Evolutionary conservation across 176 grass and related monocot species (phyloP).

Genomic region (Eleusine coracana): DNA sequence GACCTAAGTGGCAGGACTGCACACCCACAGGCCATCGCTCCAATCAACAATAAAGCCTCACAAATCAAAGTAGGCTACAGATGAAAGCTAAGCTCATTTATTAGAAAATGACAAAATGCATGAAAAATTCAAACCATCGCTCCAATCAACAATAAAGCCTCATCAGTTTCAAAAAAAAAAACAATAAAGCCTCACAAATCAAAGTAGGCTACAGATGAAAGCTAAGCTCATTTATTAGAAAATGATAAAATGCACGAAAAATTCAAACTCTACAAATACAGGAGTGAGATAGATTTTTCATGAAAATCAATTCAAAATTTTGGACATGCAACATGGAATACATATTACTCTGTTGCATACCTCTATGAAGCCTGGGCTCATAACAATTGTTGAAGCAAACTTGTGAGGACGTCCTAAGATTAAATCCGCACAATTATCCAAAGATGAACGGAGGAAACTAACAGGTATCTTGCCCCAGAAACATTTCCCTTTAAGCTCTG

Average conservation of each 20-base stretch:
- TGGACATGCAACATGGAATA: not conserved
- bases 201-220: not conserved
- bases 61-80: not conserved
- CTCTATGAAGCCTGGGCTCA: slow-evolving; percentile 68
- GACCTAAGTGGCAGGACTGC: not conserved
- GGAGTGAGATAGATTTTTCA: no score
- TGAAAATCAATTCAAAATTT: no score
- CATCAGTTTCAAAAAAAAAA: no score
- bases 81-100: not conserved
- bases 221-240: not conserved
- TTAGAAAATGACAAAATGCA: no score
- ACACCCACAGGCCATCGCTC: not conserved
- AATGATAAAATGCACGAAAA: not conserved
- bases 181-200: not conserved
- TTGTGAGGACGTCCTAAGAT: slow-evolving; percentile 64
- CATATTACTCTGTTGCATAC: slow-evolving; percentile 41
- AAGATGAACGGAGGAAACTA: slow-evolving; percentile 63
- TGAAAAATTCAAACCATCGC: no score
- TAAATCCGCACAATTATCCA: slow-evolving; percentile 66
- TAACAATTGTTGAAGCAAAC: slow-evolving; percentile 61
- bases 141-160: not conserved
- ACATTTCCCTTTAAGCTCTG: slow-evolving; percentile 82
- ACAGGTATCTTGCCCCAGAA: slow-evolving; percentile 84
- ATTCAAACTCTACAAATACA: not conserved
- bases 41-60: not conserved